Conservation (phyloP, 2,329 filamentous ascomycete species). For the Metarhizium guizhouense region DNA sequence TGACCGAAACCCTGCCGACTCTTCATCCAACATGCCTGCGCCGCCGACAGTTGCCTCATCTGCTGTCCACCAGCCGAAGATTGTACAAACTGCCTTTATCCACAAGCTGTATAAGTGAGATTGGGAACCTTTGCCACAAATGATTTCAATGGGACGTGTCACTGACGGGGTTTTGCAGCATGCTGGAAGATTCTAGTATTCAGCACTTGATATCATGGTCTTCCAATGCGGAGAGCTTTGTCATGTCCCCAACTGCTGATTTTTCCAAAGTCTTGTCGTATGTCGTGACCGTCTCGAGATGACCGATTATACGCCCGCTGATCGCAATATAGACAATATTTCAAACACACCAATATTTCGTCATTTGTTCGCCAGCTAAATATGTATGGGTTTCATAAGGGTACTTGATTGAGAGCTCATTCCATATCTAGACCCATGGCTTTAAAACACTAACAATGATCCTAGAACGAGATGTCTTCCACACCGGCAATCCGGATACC, state of each 20-base stretch:
- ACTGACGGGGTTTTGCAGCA: slow-evolving; percentile 46
- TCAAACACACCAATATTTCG: slow-evolving; percentile 98
- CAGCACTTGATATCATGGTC: slow-evolving; percentile 97
- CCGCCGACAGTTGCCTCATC: slow-evolving; percentile 47
- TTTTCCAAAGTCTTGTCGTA: slow-evolving; percentile 98
- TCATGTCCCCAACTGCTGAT: slow-evolving; percentile 95
- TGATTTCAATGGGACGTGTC: not conserved
- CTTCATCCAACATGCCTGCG: slow-evolving; percentile 37
- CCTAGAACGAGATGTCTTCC: slow-evolving; percentile 93
- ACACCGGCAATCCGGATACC: slow-evolving; percentile 86
- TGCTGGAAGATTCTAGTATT: slow-evolving; percentile 90
- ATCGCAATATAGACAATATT: slow-evolving; percentile 69
- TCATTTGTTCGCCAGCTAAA: slow-evolving; percentile 97
- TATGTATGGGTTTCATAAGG: slow-evolving; percentile 99
- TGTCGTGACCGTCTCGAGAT: slow-evolving; percentile 26
- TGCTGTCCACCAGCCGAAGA: slow-evolving; percentile 86
- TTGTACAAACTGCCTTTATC: slow-evolving; percentile 96
- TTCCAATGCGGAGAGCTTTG: slow-evolving; percentile 86
- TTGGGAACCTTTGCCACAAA: not conserved
- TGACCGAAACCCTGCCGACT: slow-evolving; percentile 25
- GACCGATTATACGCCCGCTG: not conserved
- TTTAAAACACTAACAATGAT: not conserved
- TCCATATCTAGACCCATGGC: not conserved
- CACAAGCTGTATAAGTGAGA: slow-evolving; percentile 96
- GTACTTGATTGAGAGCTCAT: slow-evolving; percentile 35